These are phyloP conservation scores for Calonectria naviculata DNA, from an alignment of 2,329 filamentous ascomycete genomes.

Conservation along the genomic window DNA sequence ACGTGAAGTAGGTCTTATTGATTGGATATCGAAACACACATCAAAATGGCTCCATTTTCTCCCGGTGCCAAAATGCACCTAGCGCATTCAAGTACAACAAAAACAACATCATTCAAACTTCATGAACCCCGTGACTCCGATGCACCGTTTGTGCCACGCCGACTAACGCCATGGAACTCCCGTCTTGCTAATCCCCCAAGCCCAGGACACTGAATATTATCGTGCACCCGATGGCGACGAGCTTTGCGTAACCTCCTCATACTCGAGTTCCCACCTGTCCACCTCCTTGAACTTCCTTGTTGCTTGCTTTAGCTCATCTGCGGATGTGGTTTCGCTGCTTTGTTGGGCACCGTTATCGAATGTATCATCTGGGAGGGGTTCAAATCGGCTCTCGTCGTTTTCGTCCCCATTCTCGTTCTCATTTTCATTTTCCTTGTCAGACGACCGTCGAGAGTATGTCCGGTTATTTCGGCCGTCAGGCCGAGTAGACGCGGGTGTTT, in stretches of 20 bases:
- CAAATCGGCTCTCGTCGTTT: constrained; percentile 53
- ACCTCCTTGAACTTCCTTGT: constrained; percentile 75
- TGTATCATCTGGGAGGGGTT: constrained; percentile 58
- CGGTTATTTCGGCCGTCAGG: constrained; percentile 44
- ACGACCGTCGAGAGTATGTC: constrained; percentile 64
- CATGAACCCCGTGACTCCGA: constrained; percentile 31
- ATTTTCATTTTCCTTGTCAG: constrained; percentile 69
- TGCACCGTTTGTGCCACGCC: neutral
- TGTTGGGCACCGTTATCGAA: constrained; percentile 47
- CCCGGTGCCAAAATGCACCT: constrained; percentile 11
- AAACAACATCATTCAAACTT: constrained; percentile 34
- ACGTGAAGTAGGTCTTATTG: constrained; percentile 27
- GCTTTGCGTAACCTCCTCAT: constrained; percentile 70
- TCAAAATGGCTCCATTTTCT: constrained; percentile 11
- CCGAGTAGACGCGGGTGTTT: constrained; percentile 33
- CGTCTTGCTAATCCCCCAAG: neutral
- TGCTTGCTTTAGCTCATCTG: constrained; percentile 68
- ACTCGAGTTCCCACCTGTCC: constrained; percentile 75
- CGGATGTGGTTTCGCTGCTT: constrained; percentile 52
- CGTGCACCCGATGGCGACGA: constrained; percentile 65
- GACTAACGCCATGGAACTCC: constrained; percentile 26
- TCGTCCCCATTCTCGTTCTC: constrained; percentile 48
- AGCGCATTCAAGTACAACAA: constrained; percentile 19
- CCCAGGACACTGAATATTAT: constrained; percentile 40
- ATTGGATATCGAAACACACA: constrained; percentile 33